Conservation (phyloP, 1,284 basidiomycete species). For the Sanghuangporus weigelae region DNA sequence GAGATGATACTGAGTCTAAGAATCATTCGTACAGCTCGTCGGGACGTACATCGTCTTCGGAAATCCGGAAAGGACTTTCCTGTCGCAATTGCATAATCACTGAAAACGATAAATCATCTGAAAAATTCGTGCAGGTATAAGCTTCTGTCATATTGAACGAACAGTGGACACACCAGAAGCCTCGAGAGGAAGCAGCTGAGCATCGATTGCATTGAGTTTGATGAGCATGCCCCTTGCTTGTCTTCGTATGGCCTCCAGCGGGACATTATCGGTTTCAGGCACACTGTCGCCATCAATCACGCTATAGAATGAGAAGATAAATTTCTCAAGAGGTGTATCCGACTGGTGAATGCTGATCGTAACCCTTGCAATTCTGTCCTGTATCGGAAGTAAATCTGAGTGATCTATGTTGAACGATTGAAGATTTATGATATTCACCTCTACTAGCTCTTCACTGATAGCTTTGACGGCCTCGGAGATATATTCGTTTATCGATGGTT, state of each 20-base stretch:
- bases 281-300: slow-evolving; percentile 30
- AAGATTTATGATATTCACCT: neutral
- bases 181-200: slow-evolving; percentile 61
- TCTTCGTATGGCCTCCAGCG: slow-evolving; percentile 58
- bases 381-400: neutral
- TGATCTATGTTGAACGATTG: neutral
- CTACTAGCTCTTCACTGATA: slow-evolving; percentile 66
- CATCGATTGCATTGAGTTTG: slow-evolving; percentile 78
- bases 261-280: slow-evolving; percentile 43
- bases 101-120: slow-evolving; percentile 77
- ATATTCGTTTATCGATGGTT: slow-evolving; percentile 84
- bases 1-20: neutral
- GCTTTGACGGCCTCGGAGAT: slow-evolving; percentile 78
- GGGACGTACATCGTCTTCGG: slow-evolving; percentile 39
- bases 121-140: neutral
- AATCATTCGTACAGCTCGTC: neutral
- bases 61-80: slow-evolving; percentile 52
- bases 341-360: slow-evolving; percentile 6
- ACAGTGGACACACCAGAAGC: slow-evolving; percentile 34
- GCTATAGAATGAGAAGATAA: slow-evolving; percentile 31
- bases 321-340: neutral
- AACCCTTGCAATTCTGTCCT: slow-evolving; percentile 4
- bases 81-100: slow-evolving; percentile 80
- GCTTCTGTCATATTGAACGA: neutral
- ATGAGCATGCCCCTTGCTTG: slow-evolving; percentile 84